Evolutionary conservation across 2,329 filamentous ascomycete genomes (phyloP), one percentile per base, ranked within the genome.

Genomic region (Juglanconis sp.): DNA sequence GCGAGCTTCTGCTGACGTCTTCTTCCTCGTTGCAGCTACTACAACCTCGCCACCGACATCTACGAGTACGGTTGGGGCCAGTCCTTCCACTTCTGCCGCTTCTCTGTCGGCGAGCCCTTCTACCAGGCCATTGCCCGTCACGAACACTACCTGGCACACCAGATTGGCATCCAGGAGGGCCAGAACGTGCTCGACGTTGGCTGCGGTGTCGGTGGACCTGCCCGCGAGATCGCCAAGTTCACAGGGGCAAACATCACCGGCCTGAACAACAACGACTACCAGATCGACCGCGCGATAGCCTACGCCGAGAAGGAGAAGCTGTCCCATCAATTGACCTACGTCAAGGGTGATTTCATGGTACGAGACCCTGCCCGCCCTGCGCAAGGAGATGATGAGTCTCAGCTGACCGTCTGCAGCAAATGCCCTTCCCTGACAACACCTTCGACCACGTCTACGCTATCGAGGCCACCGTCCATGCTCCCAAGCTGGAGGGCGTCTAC

Each of bases 211-310:
- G 95, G 95, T 70, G 95, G 95, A 51, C 95, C 95, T 30, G 95
- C 94, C 6, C 87, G 93, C 64, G 93, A 98, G 80, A 98, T 99
- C 70, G 91, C 91, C 78, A 96, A 96, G 79, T 99, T 99, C 79
- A 89, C 91, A 10, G 94, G 91, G 63, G 89, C 86, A 68, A 92
- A 97, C 69, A 85, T 98, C 65, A 89, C 92, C 31, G 95, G 95
- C 48, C 79, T 98, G 74, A 99, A 98, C 87, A 98, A 97, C 87
- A 98, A 98, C 77, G 92, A 97, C 79, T 99, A 99, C 81, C 95
- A 98, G 80, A 96, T 98, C 67, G 86, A 97, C 73, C 91, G 95
- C 66, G 94, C 93, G n/a, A 92, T 87, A 13, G 81, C 83, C 57
- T 96, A 97, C 72, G 92, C 93, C 3, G 77, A 83, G 64, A 91